These are phyloP conservation scores for Phlyctochytrium bullatum DNA, from an alignment of 192 early-diverging fungal genomes.

Conservation along the genomic window DNA sequence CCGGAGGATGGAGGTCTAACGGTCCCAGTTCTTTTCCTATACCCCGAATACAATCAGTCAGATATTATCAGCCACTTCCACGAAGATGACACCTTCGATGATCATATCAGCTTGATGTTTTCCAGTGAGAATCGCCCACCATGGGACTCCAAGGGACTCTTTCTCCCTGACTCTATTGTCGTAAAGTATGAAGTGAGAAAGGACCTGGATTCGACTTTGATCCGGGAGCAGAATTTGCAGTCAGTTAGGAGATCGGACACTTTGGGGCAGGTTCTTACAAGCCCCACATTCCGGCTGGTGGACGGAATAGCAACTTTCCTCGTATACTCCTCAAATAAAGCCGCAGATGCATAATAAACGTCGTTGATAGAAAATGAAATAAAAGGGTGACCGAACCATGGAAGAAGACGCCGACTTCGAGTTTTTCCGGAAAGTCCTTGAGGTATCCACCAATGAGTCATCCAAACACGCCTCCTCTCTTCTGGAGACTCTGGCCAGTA, in stretches of 20 bases:
- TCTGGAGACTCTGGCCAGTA: too few relatives aligned
- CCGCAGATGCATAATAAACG: background rate
- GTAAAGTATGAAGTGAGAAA: conserved; percentile 73
- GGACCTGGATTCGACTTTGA: conserved; percentile 25
- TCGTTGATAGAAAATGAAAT: background rate
- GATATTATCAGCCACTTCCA: conserved; percentile 85
- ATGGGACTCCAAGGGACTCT: conserved; percentile 75
- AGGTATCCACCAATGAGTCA: too few relatives aligned
- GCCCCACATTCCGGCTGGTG: conserved; percentile 67
- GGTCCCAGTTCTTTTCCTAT: conserved; percentile 89
- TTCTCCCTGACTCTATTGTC: conserved; percentile 69
- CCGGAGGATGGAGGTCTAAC: conserved; percentile 55
- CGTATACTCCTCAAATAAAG: conserved; percentile 38
- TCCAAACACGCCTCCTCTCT: too few relatives aligned
- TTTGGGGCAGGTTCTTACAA: conserved; percentile 62
- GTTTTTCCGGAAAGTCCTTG: too few relatives aligned
- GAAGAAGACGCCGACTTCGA: background rate
- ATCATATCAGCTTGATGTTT: conserved; percentile 84
- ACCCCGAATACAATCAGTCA: conserved; percentile 89
- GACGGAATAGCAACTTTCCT: conserved; percentile 86
- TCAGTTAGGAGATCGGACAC: conserved; percentile 14
- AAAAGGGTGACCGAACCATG: background rate
- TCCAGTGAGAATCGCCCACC: conserved; percentile 59
- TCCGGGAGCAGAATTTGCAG: conserved; percentile 41
- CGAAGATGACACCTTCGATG: conserved; percentile 77